Evolutionary conservation across 176 grass and related monocot species (phyloP).

Genomic region (Sorghum bicolor): DNA sequence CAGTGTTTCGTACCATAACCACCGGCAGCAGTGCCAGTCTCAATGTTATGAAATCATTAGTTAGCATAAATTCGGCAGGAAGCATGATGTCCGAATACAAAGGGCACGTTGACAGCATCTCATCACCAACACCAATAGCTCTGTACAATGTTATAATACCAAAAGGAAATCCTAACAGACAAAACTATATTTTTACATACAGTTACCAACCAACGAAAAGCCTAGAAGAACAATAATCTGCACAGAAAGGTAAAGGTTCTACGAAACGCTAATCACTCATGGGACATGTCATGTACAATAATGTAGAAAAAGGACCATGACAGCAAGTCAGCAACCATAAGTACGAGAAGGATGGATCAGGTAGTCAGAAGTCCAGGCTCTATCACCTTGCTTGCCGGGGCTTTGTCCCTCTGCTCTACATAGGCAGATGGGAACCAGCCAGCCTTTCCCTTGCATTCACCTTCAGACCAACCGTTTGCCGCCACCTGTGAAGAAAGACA

Average conservation of each 20-base stretch:
- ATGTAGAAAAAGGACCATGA: constrained; percentile 37
- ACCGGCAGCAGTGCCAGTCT: not conserved
- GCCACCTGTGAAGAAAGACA: constrained; percentile 53
- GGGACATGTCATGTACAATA: constrained; percentile 43
- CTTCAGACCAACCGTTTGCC: constrained; percentile 90
- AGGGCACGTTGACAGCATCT: constrained; percentile 19
- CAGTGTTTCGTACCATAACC: not conserved
- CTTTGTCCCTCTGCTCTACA: constrained; percentile 71
- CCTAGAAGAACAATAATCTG: constrained; percentile 38
- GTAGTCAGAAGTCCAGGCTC: constrained; percentile 55
- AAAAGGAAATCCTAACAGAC: constrained; percentile 27
- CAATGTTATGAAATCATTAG: constrained; percentile 20
- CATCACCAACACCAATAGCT: constrained; percentile 28
- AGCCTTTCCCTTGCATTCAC: constrained; percentile 83
- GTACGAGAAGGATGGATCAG: constrained; percentile 39
- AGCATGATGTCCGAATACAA: constrained; percentile 25
- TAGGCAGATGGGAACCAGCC: constrained; percentile 99
- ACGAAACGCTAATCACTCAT: constrained; percentile 34
- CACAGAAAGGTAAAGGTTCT: constrained; percentile 51
- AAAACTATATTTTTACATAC: constrained; percentile 42
- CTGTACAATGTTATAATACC: constrained; percentile 16
- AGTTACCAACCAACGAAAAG: constrained; percentile 10
- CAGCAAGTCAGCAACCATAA: constrained; percentile 34
- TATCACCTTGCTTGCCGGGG: constrained; percentile 71
- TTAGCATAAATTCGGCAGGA: constrained; percentile 15